Percentiles rank a stretch among this genome's conserved stretches.
phyloP scores from a whole-genome alignment of 768 basidiomycete species.

The Scleroderma citrinum region DNA sequence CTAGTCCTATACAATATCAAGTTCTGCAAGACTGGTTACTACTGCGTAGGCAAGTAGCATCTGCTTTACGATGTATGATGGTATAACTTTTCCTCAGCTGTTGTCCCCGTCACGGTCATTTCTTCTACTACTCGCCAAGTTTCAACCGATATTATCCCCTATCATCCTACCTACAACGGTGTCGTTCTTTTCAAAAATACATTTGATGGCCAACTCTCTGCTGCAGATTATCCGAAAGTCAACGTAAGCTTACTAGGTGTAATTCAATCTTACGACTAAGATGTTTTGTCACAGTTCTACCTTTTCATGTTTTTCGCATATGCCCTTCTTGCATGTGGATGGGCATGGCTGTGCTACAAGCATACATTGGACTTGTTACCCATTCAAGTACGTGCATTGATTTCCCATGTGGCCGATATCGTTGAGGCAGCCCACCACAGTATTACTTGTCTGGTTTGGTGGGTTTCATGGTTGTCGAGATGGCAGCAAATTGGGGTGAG shows the following conservation, averaged over 20 bases:
- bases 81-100: conserved; percentile 40
- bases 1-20: conserved; percentile 71
- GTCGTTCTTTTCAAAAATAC: conserved; percentile 80
- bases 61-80: background rate
- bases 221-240: conserved; percentile 96
- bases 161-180: conserved; percentile 78
- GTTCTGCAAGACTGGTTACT: conserved; percentile 90
- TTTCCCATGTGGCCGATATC: background rate
- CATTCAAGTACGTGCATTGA: conserved; percentile 58
- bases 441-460: conserved; percentile 90
- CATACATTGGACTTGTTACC: conserved; percentile 81
- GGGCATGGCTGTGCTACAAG: conserved; percentile 81
- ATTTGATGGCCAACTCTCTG: conserved; percentile 84
- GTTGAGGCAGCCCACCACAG: conserved; percentile 32
- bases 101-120: conserved; percentile 85
- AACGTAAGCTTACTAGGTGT: conserved; percentile 50
- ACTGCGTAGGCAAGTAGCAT: conserved; percentile 82
- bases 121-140: conserved; percentile 32
- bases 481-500: conserved; percentile 86
- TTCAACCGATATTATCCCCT: too few relatives aligned
- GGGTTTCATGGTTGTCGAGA: conserved; percentile 84
- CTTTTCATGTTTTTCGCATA: conserved; percentile 81
- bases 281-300: conserved; percentile 61
- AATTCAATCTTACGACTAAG: background rate
- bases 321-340: conserved; percentile 54